Conservation (phyloP, 106 monocot species). For the Apostasia shenzhenica region DNA sequence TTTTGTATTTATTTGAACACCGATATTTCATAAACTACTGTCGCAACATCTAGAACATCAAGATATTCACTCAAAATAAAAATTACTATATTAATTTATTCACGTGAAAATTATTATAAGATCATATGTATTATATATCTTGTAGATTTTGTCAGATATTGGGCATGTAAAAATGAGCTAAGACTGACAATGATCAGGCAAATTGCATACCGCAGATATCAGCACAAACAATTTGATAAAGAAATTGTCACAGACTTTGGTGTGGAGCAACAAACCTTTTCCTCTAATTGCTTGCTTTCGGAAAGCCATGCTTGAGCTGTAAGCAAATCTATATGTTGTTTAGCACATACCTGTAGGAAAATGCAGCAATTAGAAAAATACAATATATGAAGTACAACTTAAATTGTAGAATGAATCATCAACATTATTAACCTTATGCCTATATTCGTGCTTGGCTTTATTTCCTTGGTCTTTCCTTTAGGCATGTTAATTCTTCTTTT, state of each 20-base stretch:
- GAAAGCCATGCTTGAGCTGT: slow-evolving; percentile 82
- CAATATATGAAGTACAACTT: neutral
- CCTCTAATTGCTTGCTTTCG: slow-evolving; percentile 64
- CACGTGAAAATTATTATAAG: no score
- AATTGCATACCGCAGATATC: no score
- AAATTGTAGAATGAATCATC: neutral
- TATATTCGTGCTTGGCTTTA: no score
- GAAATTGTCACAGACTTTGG: neutral
- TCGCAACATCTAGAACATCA: neutral
- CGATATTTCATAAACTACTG: neutral
- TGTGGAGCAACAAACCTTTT: slow-evolving; percentile 37
- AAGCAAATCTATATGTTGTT: slow-evolving; percentile 71
- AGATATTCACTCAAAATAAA: neutral
- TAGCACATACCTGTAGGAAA: slow-evolving; percentile 47
- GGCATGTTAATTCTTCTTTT: no score
- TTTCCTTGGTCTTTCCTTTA: no score
- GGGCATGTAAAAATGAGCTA: no score
- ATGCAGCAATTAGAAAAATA: neutral
- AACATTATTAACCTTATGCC: neutral
- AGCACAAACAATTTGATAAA: no score
- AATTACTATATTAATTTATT: no score
- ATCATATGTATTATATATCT: no score
- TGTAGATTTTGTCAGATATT: no score
- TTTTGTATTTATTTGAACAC: neutral
- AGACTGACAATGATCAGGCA: no score